Evolutionary conservation across 345 rosid species (phyloP).

Genomic region (Pseudoturritis turrita): DNA sequence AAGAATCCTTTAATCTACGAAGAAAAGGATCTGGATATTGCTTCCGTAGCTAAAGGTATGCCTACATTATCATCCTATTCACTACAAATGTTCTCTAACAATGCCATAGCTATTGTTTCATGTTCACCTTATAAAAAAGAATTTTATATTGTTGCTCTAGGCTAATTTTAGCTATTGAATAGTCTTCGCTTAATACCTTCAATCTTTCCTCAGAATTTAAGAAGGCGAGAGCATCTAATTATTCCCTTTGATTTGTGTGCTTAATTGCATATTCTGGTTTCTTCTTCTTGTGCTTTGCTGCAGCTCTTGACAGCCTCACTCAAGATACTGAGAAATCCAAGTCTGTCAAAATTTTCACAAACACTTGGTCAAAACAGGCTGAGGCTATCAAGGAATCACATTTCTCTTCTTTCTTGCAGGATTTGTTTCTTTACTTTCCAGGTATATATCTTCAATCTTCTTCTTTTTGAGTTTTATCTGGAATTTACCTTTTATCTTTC

Average conservation of each 20-base stretch:
- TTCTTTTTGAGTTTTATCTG: background rate
- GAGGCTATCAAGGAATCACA: slow-evolving; percentile 49
- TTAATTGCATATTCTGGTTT: slow-evolving; percentile 10
- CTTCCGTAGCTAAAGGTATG: slow-evolving; percentile 60
- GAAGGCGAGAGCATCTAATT: background rate
- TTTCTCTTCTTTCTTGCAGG: slow-evolving; percentile 42
- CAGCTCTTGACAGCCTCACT: slow-evolving; percentile 45
- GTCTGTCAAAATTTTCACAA: slow-evolving; percentile 28
- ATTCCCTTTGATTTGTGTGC: background rate
- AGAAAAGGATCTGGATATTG: slow-evolving; percentile 51
- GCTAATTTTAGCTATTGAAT: background rate
- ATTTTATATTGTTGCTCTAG: background rate
- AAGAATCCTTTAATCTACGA: slow-evolving; percentile 44
- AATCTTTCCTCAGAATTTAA: background rate
- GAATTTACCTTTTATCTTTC: background rate
- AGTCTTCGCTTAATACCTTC: background rate
- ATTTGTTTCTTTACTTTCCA: slow-evolving; percentile 66
- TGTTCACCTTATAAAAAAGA: background rate
- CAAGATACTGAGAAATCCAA: slow-evolving; percentile 37
- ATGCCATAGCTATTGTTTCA: background rate
- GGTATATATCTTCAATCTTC: slow-evolving; percentile 37
- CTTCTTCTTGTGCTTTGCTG: slow-evolving; percentile 23
- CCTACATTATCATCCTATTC: background rate
- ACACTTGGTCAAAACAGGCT: slow-evolving; percentile 56
- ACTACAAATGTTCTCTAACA: background rate